Conservation (phyloP, 495 filamentous ascomycete species). For the Penicillium tannophilum region DNA sequence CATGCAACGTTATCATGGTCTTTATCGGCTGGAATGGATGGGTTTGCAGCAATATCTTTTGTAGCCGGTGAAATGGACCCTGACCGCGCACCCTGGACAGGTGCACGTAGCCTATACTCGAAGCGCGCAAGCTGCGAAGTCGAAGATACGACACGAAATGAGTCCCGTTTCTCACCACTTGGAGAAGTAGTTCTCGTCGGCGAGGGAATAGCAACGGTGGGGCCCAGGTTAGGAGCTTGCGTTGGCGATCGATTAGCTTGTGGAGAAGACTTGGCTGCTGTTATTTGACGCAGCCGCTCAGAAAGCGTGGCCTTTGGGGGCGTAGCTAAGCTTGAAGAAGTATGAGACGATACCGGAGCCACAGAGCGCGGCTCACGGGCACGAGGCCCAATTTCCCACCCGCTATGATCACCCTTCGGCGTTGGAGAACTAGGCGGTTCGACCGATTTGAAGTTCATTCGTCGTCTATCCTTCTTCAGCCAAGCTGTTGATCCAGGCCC, state of each 20-base stretch:
- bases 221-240: neutral
- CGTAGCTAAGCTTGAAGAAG: neutral
- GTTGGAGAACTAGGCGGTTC: conserved; percentile 48
- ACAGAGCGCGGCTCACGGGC: neutral
- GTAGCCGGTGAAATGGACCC: conserved; percentile 5
- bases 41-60: neutral
- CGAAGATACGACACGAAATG: conserved; percentile 40
- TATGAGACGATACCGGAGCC: neutral
- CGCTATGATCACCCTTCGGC: conserved; percentile 26
- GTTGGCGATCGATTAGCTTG: neutral
- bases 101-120: conserved; percentile 41
- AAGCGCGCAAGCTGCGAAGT: conserved; percentile 50
- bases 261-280: neutral
- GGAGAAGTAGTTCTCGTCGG: neutral
- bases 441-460: conserved; percentile 35
- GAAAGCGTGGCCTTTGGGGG: neutral
- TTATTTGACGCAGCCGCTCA: neutral
- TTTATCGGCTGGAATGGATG: neutral
- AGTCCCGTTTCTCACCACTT: conserved; percentile 7
- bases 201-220: neutral
- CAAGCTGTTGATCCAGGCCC: conserved; percentile 25
- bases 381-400: neutral
- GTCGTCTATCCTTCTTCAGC: conserved; percentile 42
- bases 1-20: neutral
- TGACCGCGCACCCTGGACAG: conserved; percentile 3